Evolutionary conservation across 257 asterid genomes (phyloP), one percentile per base, ranked within the genome.

Genomic region (Perilla frutescens): DNA sequence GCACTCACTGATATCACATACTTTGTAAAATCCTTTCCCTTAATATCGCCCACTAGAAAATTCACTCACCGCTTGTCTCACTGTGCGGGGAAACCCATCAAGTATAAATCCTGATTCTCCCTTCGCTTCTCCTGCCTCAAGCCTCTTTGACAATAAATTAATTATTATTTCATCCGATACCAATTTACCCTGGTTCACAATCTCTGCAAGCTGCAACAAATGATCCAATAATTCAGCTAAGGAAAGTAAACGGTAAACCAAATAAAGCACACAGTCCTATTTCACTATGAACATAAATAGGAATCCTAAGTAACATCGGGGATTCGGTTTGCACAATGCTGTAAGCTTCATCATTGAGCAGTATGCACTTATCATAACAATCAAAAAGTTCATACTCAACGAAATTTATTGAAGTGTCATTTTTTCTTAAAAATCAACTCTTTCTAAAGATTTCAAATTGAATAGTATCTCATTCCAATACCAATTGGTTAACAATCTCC

Each of bases 71-170:
- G 97, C 98, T 79, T 93, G 98, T 81, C 97, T 86, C 7, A 93
- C 96, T 4, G 98, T 93, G 68, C 98, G 89, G 66, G 98, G 97
- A 72, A 93, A 93, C 7, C 98, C 97, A 63, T 93, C 98, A 29
- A 91, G 96, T 68, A 93, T 93, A 58, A 93, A 93, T 55, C 97
- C 97, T 3, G 90, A 83, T 86, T 93, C 98, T 62, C 96, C 97
- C 69, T 82, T 89, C 65, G 84, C 73, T 75, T 91, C 96, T 56
- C 99, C 99, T 12, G 71, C 72, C 86, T 95, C 96, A 1, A 92
- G 96, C 86, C 98, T 91, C 90, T 90, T 95, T 11, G 97, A 95
- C 79, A 95, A 81, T 61, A 95, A 79, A 62, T 83, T 90, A 4
- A 95, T 84, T 72, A 94, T 85, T 50, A 91, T 89, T 84, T 94